Conservation (phyloP, 1,139 yeast genomes). For the Taiozyma sp. region DNA sequence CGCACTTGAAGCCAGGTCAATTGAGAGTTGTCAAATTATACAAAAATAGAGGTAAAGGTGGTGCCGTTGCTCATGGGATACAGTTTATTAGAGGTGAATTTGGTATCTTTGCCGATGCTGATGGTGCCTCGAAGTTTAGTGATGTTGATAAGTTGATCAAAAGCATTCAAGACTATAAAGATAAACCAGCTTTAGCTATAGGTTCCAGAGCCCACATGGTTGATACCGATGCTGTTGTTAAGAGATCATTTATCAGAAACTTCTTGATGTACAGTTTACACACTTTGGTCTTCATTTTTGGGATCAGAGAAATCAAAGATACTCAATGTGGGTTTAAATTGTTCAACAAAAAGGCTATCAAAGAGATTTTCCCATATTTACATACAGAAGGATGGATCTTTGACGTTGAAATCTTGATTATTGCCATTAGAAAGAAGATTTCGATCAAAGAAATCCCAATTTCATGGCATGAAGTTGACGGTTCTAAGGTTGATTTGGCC, state of each 20-base stretch:
- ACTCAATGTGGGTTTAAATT: conserved; percentile 97
- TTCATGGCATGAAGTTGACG: conserved; percentile 96
- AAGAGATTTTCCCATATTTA: conserved; percentile 74
- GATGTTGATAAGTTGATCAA: conserved; percentile 55
- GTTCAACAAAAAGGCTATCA: conserved; percentile 67
- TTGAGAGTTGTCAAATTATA: conserved; percentile 64
- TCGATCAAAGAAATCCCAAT: conserved; percentile 74
- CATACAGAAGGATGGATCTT: conserved; percentile 98
- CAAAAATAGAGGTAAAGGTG: conserved; percentile 91
- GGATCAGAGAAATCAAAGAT: conserved; percentile 79
- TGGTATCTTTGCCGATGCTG: conserved; percentile 92
- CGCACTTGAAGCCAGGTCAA: conserved; percentile 48
- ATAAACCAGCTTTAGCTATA: conserved; percentile 58
- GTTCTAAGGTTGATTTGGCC: conserved; percentile 90
- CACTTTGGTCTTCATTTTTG: conserved; percentile 78
- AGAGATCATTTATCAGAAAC: conserved; percentile 82
- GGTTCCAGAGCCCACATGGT: conserved; percentile 98
- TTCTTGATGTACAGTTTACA: conserved; percentile 92
- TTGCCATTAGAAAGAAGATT: conserved; percentile 69
- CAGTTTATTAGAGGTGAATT: conserved; percentile 67
- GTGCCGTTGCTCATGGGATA: conserved; percentile 95
- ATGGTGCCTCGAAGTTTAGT: conserved; percentile 84
- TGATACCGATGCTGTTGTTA: conserved; percentile 91
- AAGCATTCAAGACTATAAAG: conserved; percentile 32
- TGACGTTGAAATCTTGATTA: conserved; percentile 84